Percentiles rank a stretch among this genome's conserved stretches.
Evolutionary conservation across 768 basidiomycete species (phyloP).

Genomic region (Hygrocybe coccinea): DNA sequence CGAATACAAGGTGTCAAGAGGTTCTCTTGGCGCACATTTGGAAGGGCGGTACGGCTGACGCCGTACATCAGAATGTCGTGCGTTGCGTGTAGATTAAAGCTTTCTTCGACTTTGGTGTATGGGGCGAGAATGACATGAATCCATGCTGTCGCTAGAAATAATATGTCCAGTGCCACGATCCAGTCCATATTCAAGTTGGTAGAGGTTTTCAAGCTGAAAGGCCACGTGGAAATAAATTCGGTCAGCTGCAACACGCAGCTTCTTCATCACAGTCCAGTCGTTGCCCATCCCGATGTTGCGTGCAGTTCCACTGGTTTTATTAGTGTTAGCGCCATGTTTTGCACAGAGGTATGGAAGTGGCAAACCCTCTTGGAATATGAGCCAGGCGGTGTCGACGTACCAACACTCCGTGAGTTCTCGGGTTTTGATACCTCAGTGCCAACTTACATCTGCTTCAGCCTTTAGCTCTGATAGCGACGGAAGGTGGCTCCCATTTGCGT

Average conservation of each 20-base stretch:
- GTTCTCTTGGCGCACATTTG: constrained; percentile 40
- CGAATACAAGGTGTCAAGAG: neutral
- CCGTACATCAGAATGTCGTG: constrained; percentile 88
- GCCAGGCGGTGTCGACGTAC: neutral
- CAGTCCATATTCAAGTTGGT: neutral
- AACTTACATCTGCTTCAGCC: neutral
- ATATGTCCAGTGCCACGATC: constrained; percentile 41
- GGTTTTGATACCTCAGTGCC: neutral
- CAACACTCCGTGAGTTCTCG: neutral
- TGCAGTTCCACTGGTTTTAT: neutral
- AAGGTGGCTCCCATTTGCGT: neutral
- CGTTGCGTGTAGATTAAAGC: constrained; percentile 87
- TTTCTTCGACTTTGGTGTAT: constrained; percentile 96
- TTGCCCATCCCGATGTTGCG: neutral
- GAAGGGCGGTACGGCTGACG: constrained; percentile 35
- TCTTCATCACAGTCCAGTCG: too few species aligned
- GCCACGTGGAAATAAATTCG: too few species aligned
- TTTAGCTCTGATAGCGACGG: neutral
- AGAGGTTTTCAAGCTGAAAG: neutral
- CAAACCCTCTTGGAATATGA: neutral
- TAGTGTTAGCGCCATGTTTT: neutral
- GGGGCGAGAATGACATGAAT: constrained; percentile 74
- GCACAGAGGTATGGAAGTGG: neutral
- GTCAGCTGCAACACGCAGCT: too few species aligned
- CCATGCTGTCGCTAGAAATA: constrained; percentile 51